A percentile compares a stretch with the other conserved stretches of the same genome.
Evolutionary conservation across 352 stramenopile species (phyloP).

Genomic region (Globisporangium solare): DNA sequence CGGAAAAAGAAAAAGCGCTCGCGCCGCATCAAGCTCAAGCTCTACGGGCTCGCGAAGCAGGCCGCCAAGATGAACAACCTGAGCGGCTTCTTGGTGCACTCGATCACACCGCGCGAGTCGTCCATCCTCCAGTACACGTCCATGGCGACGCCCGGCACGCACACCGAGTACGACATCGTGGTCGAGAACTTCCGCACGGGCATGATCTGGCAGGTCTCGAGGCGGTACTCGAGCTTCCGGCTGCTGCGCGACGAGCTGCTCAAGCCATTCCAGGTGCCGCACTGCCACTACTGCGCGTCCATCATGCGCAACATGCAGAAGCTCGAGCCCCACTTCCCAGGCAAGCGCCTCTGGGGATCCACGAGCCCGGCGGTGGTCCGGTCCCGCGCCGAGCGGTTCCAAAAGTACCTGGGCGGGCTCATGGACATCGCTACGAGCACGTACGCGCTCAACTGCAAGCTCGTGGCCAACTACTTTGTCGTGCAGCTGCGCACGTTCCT

Average conservation of each 20-base stretch:
- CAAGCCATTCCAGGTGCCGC: slow-evolving; percentile 39
- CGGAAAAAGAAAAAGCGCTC: slow-evolving; percentile 16
- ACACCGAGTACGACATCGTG: slow-evolving; percentile 68
- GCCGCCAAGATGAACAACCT: slow-evolving; percentile 35
- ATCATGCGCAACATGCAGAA: slow-evolving; percentile 39
- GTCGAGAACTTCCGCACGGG: slow-evolving; percentile 49
- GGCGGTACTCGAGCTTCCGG: slow-evolving; percentile 66
- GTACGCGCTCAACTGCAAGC: slow-evolving; percentile 48
- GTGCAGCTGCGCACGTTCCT: slow-evolving; percentile 60
- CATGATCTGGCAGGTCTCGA: slow-evolving; percentile 54
- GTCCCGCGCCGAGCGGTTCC: slow-evolving; percentile 42
- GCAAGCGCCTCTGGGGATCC: slow-evolving; percentile 58
- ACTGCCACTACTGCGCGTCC: slow-evolving; percentile 62
- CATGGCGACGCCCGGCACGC: slow-evolving; percentile 28
- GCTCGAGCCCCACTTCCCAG: slow-evolving; percentile 45
- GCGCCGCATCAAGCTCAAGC: slow-evolving; percentile 18
- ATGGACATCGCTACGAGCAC: slow-evolving; percentile 45
- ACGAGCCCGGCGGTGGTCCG: slow-evolving; percentile 35
- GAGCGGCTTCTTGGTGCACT: slow-evolving; percentile 54
- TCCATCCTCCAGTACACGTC: slow-evolving; percentile 47
- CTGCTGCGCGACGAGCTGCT: slow-evolving; percentile 51
- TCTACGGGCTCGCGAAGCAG: slow-evolving; percentile 18
- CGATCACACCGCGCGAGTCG: slow-evolving; percentile 52
- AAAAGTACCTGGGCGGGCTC: slow-evolving; percentile 50
- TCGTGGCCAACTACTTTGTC: slow-evolving; percentile 44